These are phyloP conservation scores for Penicillium sumatraense DNA, from an alignment of 2,329 filamentous ascomycete species.

Conservation along the genomic window DNA sequence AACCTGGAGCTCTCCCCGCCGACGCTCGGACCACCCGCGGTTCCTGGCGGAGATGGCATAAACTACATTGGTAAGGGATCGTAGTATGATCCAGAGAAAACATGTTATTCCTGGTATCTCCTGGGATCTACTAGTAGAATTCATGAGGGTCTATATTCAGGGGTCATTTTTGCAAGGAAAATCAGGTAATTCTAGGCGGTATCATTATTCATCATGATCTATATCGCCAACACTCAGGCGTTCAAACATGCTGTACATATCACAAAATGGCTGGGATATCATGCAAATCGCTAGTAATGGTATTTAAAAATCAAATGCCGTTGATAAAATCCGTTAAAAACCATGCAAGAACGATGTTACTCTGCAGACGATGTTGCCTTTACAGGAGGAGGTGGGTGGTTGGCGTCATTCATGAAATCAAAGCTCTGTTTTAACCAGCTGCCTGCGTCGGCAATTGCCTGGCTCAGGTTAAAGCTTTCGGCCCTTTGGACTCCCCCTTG, in stretches of 20 bases:
- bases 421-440: slow-evolving; percentile 52
- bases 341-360: slow-evolving; percentile 8
- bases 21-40: slow-evolving; percentile 18
- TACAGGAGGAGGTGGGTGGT: slow-evolving; percentile 16
- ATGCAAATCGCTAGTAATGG: neutral
- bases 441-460: slow-evolving; percentile 51
- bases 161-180: no score
- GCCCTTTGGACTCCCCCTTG: slow-evolving; percentile 34
- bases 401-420: slow-evolving; percentile 44
- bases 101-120: no score
- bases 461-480: slow-evolving; percentile 48
- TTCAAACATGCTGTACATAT: slow-evolving; percentile 1
- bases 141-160: no score
- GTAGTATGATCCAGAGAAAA: no score
- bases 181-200: neutral
- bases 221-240: neutral
- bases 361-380: slow-evolving; percentile 18
- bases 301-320: neutral
- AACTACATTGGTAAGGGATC: no score
- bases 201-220: slow-evolving; percentile 1
- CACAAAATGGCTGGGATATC: slow-evolving; percentile 4
- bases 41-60: no score
- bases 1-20: slow-evolving; percentile 26
- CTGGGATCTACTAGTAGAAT: no score
- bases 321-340: slow-evolving; percentile 22